Evolutionary conservation across 177 flowering plant species (phyloP), one percentile per base, ranked within the genome.

Genomic region (Vitis hybrid): DNA sequence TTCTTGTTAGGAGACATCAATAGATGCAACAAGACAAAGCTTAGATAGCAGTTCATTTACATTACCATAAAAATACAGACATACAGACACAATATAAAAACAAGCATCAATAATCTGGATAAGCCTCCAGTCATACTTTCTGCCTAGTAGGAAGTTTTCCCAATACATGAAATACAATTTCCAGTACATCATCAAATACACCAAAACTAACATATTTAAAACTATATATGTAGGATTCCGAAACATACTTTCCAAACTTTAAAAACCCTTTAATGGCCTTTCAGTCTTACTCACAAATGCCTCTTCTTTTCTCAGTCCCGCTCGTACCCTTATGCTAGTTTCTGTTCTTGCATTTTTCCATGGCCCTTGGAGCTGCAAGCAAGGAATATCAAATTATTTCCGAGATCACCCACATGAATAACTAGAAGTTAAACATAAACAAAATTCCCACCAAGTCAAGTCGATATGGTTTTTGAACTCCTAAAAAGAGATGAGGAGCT

Each of bases 301-400:
- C 19, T 20, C 63, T 31, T 57, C 51, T n/a, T 39, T 34, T 16
- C 3, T 14, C 5, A 16, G n/a, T 59, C 39, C 18, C 29, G 63
- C 19, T 9, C 8, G 39, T 50, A 15, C 66, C 52, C 39, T 58
- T 11, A 7, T 16, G 22, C 74, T 80, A 85, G 77, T 74, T 82
- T 8, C 77, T 80, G 75, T 64, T 81, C 81, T 84, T 89, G 90
- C 86, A 83, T 68, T 87, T 86, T 82, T 86, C 91, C 87, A 85
- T 82, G 67, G 90, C 87, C 74, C 90, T 82, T 10, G 92, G 92
- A 29, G 91, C 94, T 86, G 86, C 80, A 75, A 73, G n/a, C 55
- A 73, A 66, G 29, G 26, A 75, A 0, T 34, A 34, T 34, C 45
- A 4, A 34, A 7, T 34, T 34, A 19, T 64, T 5, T 13, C 16